These are phyloP conservation scores for Coffea canephora DNA, from an alignment of 257 asterid genomes.

Conservation along the genomic window DNA sequence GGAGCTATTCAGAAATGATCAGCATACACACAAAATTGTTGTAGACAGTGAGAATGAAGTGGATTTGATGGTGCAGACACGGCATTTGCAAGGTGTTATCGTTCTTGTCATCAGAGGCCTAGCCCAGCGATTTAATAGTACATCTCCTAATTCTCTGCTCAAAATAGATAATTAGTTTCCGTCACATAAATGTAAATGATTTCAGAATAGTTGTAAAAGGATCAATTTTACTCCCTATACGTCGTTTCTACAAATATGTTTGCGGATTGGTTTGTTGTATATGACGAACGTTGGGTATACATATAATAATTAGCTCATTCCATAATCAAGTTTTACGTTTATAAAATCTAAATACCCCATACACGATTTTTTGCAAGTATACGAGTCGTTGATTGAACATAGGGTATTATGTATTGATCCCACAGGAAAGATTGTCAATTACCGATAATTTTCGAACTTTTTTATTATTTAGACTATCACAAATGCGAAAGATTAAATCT, in stretches of 20 bases:
- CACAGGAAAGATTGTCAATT: no score
- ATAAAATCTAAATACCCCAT: no score
- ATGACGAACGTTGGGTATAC: no score
- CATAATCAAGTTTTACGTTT: no score
- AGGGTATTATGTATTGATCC: no score
- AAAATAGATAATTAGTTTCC: conserved; percentile 58
- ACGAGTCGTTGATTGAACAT: no score
- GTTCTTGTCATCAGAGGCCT: conserved; percentile 90
- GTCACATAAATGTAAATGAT: conserved; percentile 1
- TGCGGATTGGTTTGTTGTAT: not conserved
- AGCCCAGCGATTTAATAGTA: conserved; percentile 92
- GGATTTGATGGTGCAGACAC: conserved; percentile 90
- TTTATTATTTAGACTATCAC: no score
- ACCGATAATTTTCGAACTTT: no score
- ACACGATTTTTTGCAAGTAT: no score
- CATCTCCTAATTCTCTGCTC: conserved; percentile 30
- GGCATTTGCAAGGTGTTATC: conserved; percentile 85
- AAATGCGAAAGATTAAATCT: no score
- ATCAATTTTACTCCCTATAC: not conserved
- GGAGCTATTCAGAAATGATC: conserved; percentile 86
- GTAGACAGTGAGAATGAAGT: conserved; percentile 93
- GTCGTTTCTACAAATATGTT: not conserved
- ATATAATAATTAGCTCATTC: no score
- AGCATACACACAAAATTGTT: conserved; percentile 83
- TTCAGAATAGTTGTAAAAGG: not conserved